Conservation (phyloP, 495 filamentous ascomycete genomes). For the Aspergillus leporis region DNA sequence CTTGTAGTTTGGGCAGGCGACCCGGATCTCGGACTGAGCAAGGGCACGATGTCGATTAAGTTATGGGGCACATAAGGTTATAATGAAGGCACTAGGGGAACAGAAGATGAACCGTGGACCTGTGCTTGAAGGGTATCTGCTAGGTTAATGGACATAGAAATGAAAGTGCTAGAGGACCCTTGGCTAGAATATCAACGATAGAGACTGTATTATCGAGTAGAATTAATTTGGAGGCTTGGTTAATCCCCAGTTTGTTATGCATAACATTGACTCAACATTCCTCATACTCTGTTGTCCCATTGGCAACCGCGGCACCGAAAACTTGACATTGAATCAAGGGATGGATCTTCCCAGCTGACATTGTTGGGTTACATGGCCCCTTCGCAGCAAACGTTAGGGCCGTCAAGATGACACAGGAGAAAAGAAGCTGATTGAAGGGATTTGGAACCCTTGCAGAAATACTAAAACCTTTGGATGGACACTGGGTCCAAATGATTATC, state of each 20-base stretch:
- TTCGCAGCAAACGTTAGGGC: neutral
- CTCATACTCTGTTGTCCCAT: neutral
- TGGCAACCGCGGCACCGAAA: neutral
- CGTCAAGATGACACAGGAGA: neutral
- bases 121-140: too few relatives aligned
- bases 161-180: too few relatives aligned
- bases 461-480: neutral
- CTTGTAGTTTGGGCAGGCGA: neutral
- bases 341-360: neutral
- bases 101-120: neutral
- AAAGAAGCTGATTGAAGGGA: neutral
- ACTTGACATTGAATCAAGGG: neutral
- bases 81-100: neutral
- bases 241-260: neutral
- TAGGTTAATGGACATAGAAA: too few relatives aligned
- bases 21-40: neutral
- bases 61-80: neutral
- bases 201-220: neutral
- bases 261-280: conserved; percentile 1
- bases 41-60: neutral
- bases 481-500: too few relatives aligned
- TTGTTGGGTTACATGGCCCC: neutral
- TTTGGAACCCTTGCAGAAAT: neutral
- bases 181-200: neutral
- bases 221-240: neutral